These are phyloP conservation scores for Gossypium schwendimanii DNA, from an alignment of 441 rosid species.

Conservation along the genomic window DNA sequence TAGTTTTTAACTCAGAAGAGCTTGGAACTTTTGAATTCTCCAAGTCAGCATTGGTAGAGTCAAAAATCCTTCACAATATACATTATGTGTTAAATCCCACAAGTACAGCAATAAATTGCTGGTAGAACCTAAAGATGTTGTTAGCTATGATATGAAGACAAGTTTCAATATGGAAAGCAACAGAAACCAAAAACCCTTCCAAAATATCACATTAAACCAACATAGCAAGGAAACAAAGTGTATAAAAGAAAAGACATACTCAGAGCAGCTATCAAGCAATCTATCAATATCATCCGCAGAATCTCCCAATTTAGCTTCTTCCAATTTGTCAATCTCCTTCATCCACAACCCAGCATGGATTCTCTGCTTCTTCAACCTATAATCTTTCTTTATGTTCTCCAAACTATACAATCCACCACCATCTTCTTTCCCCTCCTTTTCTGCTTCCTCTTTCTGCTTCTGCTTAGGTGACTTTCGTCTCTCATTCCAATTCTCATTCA, in stretches of 20 bases:
- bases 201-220: neutral
- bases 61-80: slow-evolving; percentile 58
- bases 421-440: slow-evolving; percentile 20
- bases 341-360: slow-evolving; percentile 79
- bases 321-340: slow-evolving; percentile 77
- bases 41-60: slow-evolving; percentile 50
- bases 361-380: slow-evolving; percentile 84
- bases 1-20: slow-evolving; percentile 63
- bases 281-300: slow-evolving; percentile 66
- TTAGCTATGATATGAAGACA: neutral
- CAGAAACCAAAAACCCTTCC: neutral
- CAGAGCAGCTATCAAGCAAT: slow-evolving; percentile 77
- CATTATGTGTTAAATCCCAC: neutral
- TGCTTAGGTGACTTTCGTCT: slow-evolving; percentile 40
- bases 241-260: slow-evolving; percentile 32
- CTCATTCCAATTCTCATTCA: slow-evolving; percentile 83
- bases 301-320: slow-evolving; percentile 60
- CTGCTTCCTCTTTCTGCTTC: slow-evolving; percentile 16
- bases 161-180: neutral
- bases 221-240: neutral
- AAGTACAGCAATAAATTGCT: neutral
- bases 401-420: slow-evolving; percentile 49
- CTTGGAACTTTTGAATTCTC: slow-evolving; percentile 44
- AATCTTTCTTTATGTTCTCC: slow-evolving; percentile 79
- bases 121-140: neutral